Evolutionary conservation across 1,139 yeast species (phyloP), one percentile per base, ranked within the genome.

Genomic region (Ogataea hybrid): DNA sequence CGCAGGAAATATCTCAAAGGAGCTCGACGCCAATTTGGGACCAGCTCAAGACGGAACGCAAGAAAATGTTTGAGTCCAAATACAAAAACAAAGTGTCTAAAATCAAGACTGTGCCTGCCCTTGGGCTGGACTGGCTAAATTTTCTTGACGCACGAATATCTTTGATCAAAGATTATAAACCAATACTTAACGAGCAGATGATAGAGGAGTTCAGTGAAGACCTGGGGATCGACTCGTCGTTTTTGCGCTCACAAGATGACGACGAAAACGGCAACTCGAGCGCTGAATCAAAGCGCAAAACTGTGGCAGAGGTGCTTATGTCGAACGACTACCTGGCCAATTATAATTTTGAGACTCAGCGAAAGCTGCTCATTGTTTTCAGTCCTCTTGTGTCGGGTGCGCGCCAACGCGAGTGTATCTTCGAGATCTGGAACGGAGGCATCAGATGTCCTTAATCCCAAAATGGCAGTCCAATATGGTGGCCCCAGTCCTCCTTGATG

Each of bases 381-480:
- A 56, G 58, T 7, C 63, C 64, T 5, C 35, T 55, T 18, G 46
- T 50, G 2, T 47, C 52, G 2, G 42, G 50, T 4, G 48, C 49
- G 9, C 43, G 47, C 8, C 44, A 46, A 4, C 43, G 44, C 14
- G 51, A 45, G 12, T 41, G 50, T 25, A 44, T 42, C 11, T 63
- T 59, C 46, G 62, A 62, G 25, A 56, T 63, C 6, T 63, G 67
- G 67, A 61, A 56, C 33, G 66, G 66, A 3, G 67, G 67, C 1
- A 46, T 63, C 9, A 38, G 67, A 16, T 47, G 47, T 9, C 35
- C 37, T 4, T 32, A 20, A 16, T 21, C 18, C 52, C 53, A 53
- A 20, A 46, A 17, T 3, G 44, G 46, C 31, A 51, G 48, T 4
- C 56, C 58, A 15, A 54, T 30, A 12, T 37, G 41, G 2, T 35